Base-by-base conservation (phyloP, 208 protist genomes). In the Naegleria lovaniensis region DNA sequence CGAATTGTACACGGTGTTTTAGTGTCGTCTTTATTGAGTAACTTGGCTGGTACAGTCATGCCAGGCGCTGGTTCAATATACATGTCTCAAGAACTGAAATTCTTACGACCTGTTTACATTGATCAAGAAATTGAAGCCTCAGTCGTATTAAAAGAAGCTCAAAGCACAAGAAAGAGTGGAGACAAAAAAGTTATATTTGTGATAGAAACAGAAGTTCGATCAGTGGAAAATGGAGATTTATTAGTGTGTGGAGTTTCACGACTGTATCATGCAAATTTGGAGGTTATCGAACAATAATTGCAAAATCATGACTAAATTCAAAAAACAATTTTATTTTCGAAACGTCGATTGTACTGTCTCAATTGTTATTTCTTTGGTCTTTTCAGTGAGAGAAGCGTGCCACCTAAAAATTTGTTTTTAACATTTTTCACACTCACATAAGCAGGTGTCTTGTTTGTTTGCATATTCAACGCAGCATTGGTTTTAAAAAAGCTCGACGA, bases 51-150 rank as follows among this genome's bases (percentile, higher is more conserved):
- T 15, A 95, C 93, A 0, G 92, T 96, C 83, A 79, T 97, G 25
- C 96, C 96, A 15, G 96, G 96, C 0, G 94, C 95, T 19, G 94
- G 96, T 52, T 96, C 96, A 9, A 93, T 97, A 39, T 97, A 97
- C 87, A 83, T 97, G 29, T 96, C 94, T n/a, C 96, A 97, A 90
- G 95, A 92, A 43, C 92, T 97, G 36, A 91, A 91, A 33, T 97
- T 97, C 88, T 83, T 93, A 0, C 93, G 93, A 13, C 96, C 96
- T 19, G 91, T 97, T 15, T 95, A 97, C 91, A 94, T 96, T 0
- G 95, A 95, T 9, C 95, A 97, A 67, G 94, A 96, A 59, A 92
- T 97, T 22, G 93, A 95, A 83, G 94, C 96, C 33, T 91, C 92
- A 9, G 94, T 96, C 11, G 93, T 94, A 84, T 92, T 97, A 11